These are phyloP conservation scores for Rhizopus microsporus DNA, from an alignment of 371 early-diverging fungal genomes.

Conservation along the genomic window DNA sequence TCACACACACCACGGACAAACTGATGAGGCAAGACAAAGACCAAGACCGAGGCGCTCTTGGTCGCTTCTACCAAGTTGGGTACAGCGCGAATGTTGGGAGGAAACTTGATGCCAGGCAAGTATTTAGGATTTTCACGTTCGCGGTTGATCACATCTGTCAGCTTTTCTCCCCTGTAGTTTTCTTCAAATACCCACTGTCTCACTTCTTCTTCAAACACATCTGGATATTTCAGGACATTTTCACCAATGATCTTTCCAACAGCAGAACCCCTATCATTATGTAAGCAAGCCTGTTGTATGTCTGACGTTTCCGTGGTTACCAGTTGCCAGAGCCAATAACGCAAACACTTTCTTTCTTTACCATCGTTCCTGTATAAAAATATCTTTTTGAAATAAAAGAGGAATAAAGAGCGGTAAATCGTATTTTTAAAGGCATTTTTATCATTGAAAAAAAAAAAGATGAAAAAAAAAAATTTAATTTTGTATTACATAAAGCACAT, in stretches of 20 bases:
- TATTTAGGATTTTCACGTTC: conserved; percentile 96
- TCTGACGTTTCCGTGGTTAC: conserved; percentile 43
- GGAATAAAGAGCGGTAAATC: neutral
- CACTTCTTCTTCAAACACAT: conserved; percentile 77
- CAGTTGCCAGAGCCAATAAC: conserved; percentile 96
- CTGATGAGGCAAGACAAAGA: conserved; percentile 98
- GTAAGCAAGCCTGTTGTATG: neutral
- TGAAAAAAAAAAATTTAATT: conserved; percentile 1
- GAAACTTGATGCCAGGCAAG: conserved; percentile 89
- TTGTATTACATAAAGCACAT: neutral
- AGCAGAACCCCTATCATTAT: conserved; percentile 85
- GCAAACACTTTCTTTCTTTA: conserved; percentile 73
- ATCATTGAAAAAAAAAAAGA: neutral
- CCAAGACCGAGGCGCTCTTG: conserved; percentile 82
- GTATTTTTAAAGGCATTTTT: neutral
- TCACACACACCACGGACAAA: conserved; percentile 87
- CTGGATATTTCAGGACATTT: conserved; percentile 70
- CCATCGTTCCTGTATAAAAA: neutral
- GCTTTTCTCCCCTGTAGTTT: conserved; percentile 73
- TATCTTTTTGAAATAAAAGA: neutral
- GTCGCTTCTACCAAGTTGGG: conserved; percentile 81
- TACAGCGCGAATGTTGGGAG: conserved; percentile 84
- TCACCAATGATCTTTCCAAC: conserved; percentile 93
- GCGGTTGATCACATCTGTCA: conserved; percentile 94
- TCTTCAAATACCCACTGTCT: conserved; percentile 97